Percentiles rank a stretch among this genome's conserved stretches.
phyloP scores from a whole-genome alignment of 306 rosid genomes.

The Delonix regia region DNA sequence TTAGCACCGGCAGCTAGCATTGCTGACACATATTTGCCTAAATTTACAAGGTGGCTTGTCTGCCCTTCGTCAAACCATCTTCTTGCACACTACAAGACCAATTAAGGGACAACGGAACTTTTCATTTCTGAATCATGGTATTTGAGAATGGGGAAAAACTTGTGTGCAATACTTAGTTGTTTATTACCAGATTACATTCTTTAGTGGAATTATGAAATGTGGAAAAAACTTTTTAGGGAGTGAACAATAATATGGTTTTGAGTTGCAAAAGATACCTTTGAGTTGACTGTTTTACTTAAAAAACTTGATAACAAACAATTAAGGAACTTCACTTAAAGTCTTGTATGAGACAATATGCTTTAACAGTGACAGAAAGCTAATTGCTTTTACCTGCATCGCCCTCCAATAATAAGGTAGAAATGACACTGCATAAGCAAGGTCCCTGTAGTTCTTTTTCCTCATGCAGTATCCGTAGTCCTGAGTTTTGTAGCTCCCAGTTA shows the following conservation, averaged over 20 bases:
- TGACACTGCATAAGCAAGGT: constrained; percentile 90
- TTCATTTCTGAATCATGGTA: background rate
- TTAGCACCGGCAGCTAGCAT: constrained; percentile 98
- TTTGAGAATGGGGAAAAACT: background rate
- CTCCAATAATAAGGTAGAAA: constrained; percentile 99
- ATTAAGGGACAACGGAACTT: constrained; percentile 7
- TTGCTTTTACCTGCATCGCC: constrained; percentile 84
- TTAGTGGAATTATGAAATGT: background rate
- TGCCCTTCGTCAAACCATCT: constrained; percentile 98
- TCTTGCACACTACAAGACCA: constrained; percentile 81
- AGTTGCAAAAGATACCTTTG: too few species aligned
- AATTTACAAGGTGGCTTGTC: constrained; percentile 79
- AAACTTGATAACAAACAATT: background rate
- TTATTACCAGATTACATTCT: background rate
- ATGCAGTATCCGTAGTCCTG: constrained; percentile 86
- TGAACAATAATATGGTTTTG: background rate
- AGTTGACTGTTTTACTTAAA: too few species aligned
- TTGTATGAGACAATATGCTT: background rate
- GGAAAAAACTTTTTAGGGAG: background rate
- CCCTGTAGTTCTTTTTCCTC: constrained; percentile 69
- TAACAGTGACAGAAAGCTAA: background rate
- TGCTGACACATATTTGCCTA: constrained; percentile 96
- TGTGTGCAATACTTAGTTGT: background rate
- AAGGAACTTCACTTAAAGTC: background rate
- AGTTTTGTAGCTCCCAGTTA: constrained; percentile 94